These are phyloP conservation scores for Cydonia oblonga DNA, from an alignment of 331 rosid genomes.

Conservation along the genomic window DNA sequence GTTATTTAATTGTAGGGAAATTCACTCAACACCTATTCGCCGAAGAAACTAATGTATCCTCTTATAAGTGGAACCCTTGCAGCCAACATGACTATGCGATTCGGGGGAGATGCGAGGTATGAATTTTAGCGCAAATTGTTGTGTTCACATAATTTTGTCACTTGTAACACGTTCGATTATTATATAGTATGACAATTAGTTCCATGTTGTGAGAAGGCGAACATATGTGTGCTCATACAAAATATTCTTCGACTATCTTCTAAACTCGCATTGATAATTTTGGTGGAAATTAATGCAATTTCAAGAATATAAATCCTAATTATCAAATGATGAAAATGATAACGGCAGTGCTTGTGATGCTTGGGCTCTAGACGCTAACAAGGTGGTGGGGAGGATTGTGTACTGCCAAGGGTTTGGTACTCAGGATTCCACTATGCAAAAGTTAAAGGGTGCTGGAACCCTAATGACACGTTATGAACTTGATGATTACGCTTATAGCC, in stretches of 20 bases:
- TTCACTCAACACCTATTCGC: conserved; percentile 58
- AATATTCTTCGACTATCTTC: not conserved
- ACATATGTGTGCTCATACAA: not conserved
- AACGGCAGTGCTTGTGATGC: conserved; percentile 53
- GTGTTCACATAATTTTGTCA: not conserved
- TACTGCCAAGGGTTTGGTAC: conserved; percentile 28
- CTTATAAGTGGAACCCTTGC: conserved; percentile 56
- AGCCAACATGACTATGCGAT: conserved; percentile 5
- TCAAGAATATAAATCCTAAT: not conserved
- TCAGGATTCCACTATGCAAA: conserved; percentile 35
- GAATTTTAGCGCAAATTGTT: not conserved
- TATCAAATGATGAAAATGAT: not conserved
- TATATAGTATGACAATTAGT: not conserved
- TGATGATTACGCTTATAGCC: conserved; percentile 26
- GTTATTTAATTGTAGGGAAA: conserved; percentile 37
- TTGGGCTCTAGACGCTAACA: conserved; percentile 33
- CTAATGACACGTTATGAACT: conserved; percentile 25
- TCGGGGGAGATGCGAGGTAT: conserved; percentile 46
- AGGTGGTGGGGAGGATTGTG: conserved; percentile 63
- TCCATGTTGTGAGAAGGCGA: not conserved
- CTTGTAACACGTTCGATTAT: not conserved
- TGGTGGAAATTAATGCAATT: not conserved
- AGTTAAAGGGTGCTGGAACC: conserved; percentile 46
- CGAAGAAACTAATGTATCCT: conserved; percentile 47
- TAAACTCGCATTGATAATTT: not conserved